Evolutionary conservation across 1,284 basidiomycete species (phyloP).

Genomic region (Tilletia caries): DNA sequence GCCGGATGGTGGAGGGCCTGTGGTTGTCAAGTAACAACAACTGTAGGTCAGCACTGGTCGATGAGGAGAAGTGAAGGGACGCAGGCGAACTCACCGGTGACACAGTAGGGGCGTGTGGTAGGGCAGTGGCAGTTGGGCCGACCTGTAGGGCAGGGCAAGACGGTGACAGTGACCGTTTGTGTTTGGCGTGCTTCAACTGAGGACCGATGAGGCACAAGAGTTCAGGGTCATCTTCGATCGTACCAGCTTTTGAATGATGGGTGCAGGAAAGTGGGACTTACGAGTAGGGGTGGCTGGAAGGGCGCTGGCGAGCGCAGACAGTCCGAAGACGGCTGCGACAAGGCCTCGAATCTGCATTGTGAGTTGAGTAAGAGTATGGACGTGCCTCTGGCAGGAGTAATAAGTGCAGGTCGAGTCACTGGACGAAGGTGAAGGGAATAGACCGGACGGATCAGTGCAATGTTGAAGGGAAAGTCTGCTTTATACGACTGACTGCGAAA

Average conservation of each 20-base stretch:
- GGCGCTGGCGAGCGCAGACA: neutral
- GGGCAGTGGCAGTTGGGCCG: slow-evolving; percentile 9
- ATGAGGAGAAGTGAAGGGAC: neutral
- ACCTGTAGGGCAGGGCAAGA: neutral
- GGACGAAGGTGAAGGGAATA: too few species aligned
- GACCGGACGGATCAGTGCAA: too few species aligned
- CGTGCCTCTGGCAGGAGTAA: too few species aligned
- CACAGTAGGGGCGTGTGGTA: neutral
- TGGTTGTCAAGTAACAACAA: neutral
- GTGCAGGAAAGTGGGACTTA: neutral
- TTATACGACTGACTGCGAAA: too few species aligned
- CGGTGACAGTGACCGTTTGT: neutral
- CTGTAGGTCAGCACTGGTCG: neutral
- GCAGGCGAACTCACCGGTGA: neutral
- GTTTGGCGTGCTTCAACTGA: slow-evolving; percentile 8
- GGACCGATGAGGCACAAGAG: neutral
- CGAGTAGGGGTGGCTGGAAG: neutral
- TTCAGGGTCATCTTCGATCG: neutral
- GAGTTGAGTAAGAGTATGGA: too few species aligned
- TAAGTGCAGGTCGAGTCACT: too few species aligned
- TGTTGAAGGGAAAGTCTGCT: too few species aligned
- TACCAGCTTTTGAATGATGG: neutral
- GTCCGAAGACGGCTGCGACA: neutral
- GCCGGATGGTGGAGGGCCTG: neutral
- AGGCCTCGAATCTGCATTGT: neutral